Evolutionary conservation across 225 moss, liverwort and hornwort genomes (phyloP).

Genomic region (Anthoceros angustus): DNA sequence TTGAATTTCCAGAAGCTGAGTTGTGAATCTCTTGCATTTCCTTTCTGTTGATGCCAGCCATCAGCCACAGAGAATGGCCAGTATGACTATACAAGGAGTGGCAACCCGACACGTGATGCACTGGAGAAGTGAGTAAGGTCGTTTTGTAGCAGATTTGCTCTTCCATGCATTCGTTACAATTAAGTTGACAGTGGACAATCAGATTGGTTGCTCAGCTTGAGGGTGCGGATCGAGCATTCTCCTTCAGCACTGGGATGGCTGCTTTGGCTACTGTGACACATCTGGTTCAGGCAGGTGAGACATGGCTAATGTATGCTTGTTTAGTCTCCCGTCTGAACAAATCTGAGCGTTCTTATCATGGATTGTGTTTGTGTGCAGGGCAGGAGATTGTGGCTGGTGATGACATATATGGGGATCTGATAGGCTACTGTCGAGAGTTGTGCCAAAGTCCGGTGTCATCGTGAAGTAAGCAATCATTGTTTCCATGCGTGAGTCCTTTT

Average conservation of each 20-base stretch:
- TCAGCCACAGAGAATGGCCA: conserved; percentile 68
- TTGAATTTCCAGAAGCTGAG: not conserved
- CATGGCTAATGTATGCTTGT: not conserved
- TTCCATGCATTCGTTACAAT: not conserved
- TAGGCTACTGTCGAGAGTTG: conserved; percentile 50
- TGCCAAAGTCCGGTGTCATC: conserved; percentile 53
- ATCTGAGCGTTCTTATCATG: conserved; percentile 11
- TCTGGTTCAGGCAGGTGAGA: conserved; percentile 63
- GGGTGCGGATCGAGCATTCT: conserved; percentile 74
- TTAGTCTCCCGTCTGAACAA: not conserved
- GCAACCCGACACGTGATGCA: conserved; percentile 75
- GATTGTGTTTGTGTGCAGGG: conserved; percentile 18
- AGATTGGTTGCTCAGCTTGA: conserved; percentile 74
- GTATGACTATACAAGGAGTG: conserved; percentile 93
- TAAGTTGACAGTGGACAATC: not conserved
- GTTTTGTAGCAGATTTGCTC: not conserved
- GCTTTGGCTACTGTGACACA: conserved; percentile 59
- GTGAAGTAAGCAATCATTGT: conserved; percentile 42
- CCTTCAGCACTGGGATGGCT: conserved; percentile 88
- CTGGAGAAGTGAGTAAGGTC: conserved; percentile 48
- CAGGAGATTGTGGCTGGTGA: conserved; percentile 87
- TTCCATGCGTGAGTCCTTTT: not conserved
- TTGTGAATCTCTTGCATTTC: not conserved
- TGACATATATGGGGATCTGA: conserved; percentile 90
- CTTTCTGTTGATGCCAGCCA: conserved; percentile 29